These are phyloP conservation scores for Knoxia roxburghii DNA, from an alignment of 257 asterid species.

Conservation along the genomic window DNA sequence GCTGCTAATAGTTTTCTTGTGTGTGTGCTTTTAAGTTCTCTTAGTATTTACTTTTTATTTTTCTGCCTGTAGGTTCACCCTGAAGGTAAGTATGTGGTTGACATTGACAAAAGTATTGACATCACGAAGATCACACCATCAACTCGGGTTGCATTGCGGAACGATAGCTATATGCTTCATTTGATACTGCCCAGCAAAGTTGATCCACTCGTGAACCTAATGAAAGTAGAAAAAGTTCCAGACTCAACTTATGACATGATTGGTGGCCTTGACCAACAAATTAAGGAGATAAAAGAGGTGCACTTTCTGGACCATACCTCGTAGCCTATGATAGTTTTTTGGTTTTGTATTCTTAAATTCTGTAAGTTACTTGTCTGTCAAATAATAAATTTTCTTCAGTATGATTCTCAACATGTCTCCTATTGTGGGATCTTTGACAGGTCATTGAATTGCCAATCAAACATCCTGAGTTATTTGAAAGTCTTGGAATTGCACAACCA, in stretches of 20 bases:
- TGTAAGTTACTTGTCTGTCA: background rate
- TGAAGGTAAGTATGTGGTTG: constrained; percentile 86
- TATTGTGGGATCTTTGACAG: constrained; percentile 17
- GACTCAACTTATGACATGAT: constrained; percentile 98
- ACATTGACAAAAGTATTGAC: constrained; percentile 83
- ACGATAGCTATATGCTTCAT: constrained; percentile 93
- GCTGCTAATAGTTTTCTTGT: background rate
- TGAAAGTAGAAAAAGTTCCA: constrained; percentile 94
- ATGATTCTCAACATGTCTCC: background rate
- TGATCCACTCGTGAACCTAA: constrained; percentile 93
- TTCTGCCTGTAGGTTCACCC: constrained; percentile 60
- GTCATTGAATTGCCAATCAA: constrained; percentile 72
- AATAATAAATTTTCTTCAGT: background rate
- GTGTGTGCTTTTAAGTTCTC: background rate
- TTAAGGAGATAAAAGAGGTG: constrained; percentile 89
- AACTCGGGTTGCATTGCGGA: constrained; percentile 85
- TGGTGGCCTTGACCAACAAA: constrained; percentile 94
- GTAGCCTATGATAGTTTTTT: background rate
- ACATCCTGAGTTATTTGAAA: constrained; percentile 65
- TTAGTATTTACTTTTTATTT: background rate
- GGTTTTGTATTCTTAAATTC: background rate
- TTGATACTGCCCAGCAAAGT: constrained; percentile 87
- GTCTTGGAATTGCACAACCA: constrained; percentile 78
- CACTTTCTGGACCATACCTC: background rate
- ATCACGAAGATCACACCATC: constrained; percentile 89